Conservation (phyloP, 257 asterid species). For the Linderniella brevidens region DNA sequence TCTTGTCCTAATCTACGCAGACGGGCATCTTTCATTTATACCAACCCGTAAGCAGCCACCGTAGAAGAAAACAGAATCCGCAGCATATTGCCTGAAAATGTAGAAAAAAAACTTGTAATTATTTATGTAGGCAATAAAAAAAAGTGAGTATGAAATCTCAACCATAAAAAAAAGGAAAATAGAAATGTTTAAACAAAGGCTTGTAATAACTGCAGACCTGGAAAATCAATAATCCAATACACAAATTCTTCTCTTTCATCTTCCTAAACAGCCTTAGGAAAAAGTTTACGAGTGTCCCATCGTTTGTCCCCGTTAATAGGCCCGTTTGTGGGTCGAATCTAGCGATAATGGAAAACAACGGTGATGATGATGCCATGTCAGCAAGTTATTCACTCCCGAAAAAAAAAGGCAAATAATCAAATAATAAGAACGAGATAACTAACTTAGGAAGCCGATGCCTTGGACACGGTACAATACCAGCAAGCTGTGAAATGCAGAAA, state of each 20-base stretch:
- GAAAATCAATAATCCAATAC: conserved; percentile 48
- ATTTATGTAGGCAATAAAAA: background rate
- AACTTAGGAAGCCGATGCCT: conserved; percentile 90
- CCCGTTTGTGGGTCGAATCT: conserved; percentile 79
- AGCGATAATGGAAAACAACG: conserved; percentile 1
- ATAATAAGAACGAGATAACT: background rate
- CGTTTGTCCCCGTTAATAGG: conserved; percentile 74
- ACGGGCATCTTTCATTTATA: conserved; percentile 53
- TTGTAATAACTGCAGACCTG: conserved; percentile 35
- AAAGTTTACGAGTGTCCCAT: conserved; percentile 78
- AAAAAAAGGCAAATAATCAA: background rate
- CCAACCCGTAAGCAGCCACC: conserved; percentile 91
- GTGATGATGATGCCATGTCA: background rate
- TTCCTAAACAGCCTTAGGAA: conserved; percentile 59
- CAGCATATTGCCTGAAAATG: conserved; percentile 55
- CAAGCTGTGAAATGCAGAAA: conserved; percentile 30
- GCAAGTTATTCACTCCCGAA: background rate
- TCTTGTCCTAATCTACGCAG: too few species aligned
- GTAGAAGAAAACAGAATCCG: conserved; percentile 53
- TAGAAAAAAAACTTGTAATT: background rate
- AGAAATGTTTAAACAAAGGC: background rate
- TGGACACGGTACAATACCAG: conserved; percentile 80
- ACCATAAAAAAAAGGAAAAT: too few species aligned
- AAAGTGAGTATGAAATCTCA: too few species aligned
- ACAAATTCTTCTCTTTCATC: conserved; percentile 65